These are phyloP conservation scores for Penicillium sp. DNA, from an alignment of 2,329 filamentous ascomycete genomes.

Conservation along the genomic window DNA sequence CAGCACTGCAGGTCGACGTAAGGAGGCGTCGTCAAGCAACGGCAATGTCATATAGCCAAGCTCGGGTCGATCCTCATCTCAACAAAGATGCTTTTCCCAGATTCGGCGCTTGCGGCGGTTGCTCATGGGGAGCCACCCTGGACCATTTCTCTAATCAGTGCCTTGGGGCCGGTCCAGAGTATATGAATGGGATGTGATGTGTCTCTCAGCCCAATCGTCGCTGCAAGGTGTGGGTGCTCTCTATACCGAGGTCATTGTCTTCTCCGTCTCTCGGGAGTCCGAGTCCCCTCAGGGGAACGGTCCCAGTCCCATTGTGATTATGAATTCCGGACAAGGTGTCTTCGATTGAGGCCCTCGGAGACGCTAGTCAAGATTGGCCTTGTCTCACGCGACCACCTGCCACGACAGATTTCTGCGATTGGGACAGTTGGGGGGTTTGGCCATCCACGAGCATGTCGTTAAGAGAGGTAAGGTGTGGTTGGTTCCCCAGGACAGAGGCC, in stretches of 20 bases:
- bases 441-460: background rate
- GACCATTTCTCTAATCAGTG: too few relatives aligned
- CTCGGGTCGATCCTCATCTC: background rate
- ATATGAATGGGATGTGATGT: too few relatives aligned
- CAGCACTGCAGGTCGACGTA: background rate
- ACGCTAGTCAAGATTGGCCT: background rate
- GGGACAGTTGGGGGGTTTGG: too few relatives aligned
- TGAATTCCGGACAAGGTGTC: too few relatives aligned
- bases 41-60: constrained; percentile 1
- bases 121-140: too few relatives aligned
- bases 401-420: too few relatives aligned
- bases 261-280: too few relatives aligned
- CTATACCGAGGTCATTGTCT: too few relatives aligned
- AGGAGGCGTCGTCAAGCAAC: constrained; percentile 1
- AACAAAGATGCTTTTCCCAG: background rate
- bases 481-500: background rate
- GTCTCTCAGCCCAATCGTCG: too few relatives aligned
- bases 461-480: background rate
- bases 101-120: background rate
- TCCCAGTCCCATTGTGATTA: background rate
- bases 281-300: background rate
- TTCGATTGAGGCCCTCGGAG: background rate
- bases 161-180: too few relatives aligned
- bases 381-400: too few relatives aligned
- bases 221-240: too few relatives aligned